Evolutionary conservation across 2,329 filamentous ascomycete genomes (phyloP), one percentile per base, ranked within the genome.

Genomic region (Westerdykella aurantiaca): DNA sequence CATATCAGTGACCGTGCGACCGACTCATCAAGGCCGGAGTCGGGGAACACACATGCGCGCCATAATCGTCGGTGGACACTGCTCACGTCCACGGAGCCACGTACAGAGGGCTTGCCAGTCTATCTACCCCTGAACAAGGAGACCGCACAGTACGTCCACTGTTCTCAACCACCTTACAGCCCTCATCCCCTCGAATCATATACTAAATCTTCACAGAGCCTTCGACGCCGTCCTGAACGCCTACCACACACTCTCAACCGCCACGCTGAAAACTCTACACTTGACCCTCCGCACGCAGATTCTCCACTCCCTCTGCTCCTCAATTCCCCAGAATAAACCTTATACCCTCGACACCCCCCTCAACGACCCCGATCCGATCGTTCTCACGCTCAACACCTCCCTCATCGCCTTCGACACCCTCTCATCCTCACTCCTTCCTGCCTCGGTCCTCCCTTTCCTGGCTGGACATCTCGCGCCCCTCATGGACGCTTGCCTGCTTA

Each of bases 321-420:
- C 76, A 45, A 55, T 74, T 16, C 33, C 33, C 33, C 33, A 14
- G 16, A 16, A 14, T 13, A 56, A 62, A 39, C 57, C 63, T 2
- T 74, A 73, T 50, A 77, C 80, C 38, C 76, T 70, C 39, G 82
- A 87, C 49, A 83, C 87, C 55, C 79, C 86, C 18, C 85, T 88
- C 50, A 80, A 80, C 47, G 85, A 88, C 52, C 86, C 87, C 0
- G 87, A 90, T 62, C 81, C 88, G 4, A 77, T 83, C 43, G 85
- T 98, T 37, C 72, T 97, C n/a, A 76, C 78, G 14, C 79, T 98
- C 43, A 95, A 95, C 69, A 78, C 82, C 38, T 85, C 89, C 49
- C 77, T 98, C 23, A 82, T 94, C n/a, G 75, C 81, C 21, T 94
- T 95, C 65, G 90, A 96, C 64, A 88, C 91, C 57, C 89, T 85